A percentile compares a stretch with the other conserved stretches of the same genome.
These are phyloP conservation scores for Yamadazyma mexicana DNA, from an alignment of 1,139 yeast genomes.

Conservation along the genomic window DNA sequence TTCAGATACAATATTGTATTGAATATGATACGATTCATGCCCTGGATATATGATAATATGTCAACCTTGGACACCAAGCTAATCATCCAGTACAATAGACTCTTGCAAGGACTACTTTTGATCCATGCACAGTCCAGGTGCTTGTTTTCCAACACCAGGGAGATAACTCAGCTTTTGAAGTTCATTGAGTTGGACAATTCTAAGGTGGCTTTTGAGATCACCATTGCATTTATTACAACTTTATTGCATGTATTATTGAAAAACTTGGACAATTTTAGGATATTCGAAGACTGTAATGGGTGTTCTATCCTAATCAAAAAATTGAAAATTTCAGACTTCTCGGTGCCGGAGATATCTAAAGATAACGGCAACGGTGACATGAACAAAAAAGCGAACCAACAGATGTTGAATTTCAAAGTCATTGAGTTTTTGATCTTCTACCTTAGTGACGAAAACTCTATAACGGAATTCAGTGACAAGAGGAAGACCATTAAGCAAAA, in stretches of 20 bases:
- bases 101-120: slow-evolving; percentile 62
- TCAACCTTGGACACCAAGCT: slow-evolving; percentile 8
- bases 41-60: slow-evolving; percentile 14
- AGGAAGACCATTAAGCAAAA: slow-evolving; percentile 50
- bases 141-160: slow-evolving; percentile 37
- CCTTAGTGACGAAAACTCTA: slow-evolving; percentile 60
- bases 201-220: slow-evolving; percentile 18
- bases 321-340: slow-evolving; percentile 23
- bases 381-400: slow-evolving; percentile 23
- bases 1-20: slow-evolving; percentile 50
- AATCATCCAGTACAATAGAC: slow-evolving; percentile 35
- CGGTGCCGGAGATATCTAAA: slow-evolving; percentile 13
- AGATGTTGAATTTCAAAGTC: slow-evolving; percentile 56
- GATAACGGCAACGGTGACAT: slow-evolving; percentile 11
- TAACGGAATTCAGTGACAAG: slow-evolving; percentile 16
- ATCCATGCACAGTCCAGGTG: slow-evolving; percentile 59
- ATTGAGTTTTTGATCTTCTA: slow-evolving; percentile 74
- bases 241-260: slow-evolving; percentile 62
- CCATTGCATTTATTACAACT: slow-evolving; percentile 52
- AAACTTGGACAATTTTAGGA: slow-evolving; percentile 55
- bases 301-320: slow-evolving; percentile 51
- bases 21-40: slow-evolving; percentile 31
- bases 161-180: slow-evolving; percentile 33
- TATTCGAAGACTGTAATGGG: slow-evolving; percentile 62
- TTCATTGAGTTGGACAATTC: slow-evolving; percentile 21